Conservation (phyloP, 2,329 filamentous ascomycete species). For the Trichophyton simii region DNA sequence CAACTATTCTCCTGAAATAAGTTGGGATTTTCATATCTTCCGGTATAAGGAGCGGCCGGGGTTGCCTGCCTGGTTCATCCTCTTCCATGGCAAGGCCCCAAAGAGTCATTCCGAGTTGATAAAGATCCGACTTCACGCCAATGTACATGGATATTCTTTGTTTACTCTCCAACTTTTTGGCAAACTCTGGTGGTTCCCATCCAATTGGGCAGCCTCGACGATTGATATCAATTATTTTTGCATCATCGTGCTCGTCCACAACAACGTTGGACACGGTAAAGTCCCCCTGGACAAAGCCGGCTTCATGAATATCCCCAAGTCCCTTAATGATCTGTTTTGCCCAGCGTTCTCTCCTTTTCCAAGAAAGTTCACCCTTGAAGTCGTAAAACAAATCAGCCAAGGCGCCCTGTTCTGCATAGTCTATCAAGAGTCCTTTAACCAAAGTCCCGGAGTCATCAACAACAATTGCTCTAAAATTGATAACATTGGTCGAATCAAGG, state of each 20-base stretch:
- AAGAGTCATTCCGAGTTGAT: slow-evolving; percentile 90
- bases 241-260: slow-evolving; percentile 68
- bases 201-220: slow-evolving; percentile 90
- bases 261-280: slow-evolving; percentile 97
- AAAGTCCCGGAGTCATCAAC: slow-evolving; percentile 60
- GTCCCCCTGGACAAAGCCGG: slow-evolving; percentile 92
- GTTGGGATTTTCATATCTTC: slow-evolving; percentile 49
- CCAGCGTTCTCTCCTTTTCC: slow-evolving; percentile 71
- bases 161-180: slow-evolving; percentile 68
- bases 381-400: slow-evolving; percentile 88
- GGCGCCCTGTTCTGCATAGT: slow-evolving; percentile 73
- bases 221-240: slow-evolving; percentile 98
- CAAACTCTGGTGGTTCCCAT: slow-evolving; percentile 92
- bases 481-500: slow-evolving; percentile 60
- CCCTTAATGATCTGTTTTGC: slow-evolving; percentile 82
- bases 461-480: slow-evolving; percentile 75
- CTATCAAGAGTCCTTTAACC: slow-evolving; percentile 82
- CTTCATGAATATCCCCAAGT: slow-evolving; percentile 83
- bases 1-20: slow-evolving; percentile 67
- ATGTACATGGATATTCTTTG: slow-evolving; percentile 95
- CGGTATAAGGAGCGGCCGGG: slow-evolving; percentile 53
- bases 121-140: slow-evolving; percentile 92
- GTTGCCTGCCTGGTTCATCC: slow-evolving; percentile 75
- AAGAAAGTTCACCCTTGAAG: slow-evolving; percentile 49
- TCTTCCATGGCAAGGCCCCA: slow-evolving; percentile 81